Base-by-base conservation (phyloP, 495 filamentous ascomycete species). In the Penicillium canariense region DNA sequence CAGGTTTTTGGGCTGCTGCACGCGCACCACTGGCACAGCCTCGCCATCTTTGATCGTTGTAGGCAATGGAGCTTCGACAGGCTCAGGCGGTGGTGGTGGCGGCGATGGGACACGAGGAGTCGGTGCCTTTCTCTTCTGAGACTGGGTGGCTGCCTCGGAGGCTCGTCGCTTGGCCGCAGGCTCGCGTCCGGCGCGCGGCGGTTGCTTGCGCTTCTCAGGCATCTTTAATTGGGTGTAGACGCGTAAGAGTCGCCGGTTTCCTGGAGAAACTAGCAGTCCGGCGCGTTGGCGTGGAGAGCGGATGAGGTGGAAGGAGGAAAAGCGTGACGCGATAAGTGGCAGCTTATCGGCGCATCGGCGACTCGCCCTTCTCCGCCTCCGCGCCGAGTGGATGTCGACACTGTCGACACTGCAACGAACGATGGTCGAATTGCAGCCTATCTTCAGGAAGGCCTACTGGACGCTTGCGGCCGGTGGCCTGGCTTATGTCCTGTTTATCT, bases 21-120 rank as follows among this genome's bases (percentile, higher is more conserved):
- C 76, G 18, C 84, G 75, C 31, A 91, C 75, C 0, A 87, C 88
- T 18, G 94, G 94, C 27, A 97, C 75, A 26, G 84, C 81, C 53
- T 90, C 84, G 40, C 79, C 84, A 59, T 84, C 86, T 52, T 76
- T 76, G 22, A 86, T 63, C 54, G 81, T 88, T 6, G 83, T 80
- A 10, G 93, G 82, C 44, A 87, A 73, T 26, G 81, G 81, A 25
- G 83, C 75, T 31, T 78, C 73, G 30, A 76, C 65, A n/a, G 71
- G 60, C 54, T 76, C 70, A 0, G 67, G 64, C 2, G 59, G 57
- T 4, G 46, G 46, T 1, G 46, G 46, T 1, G 60, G 61, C 32
- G 63, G 64, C 30, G 64, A 59, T 46, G 67, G 67, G 6, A 55
- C 60, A 14, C 67, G 62, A 40, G 75, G 73, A n/a, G 69, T 73